Percentiles rank a stretch among this genome's conserved stretches.
phyloP scores from a whole-genome alignment of 495 filamentous ascomycete genomes.

The Elasticomyces elasticus region DNA sequence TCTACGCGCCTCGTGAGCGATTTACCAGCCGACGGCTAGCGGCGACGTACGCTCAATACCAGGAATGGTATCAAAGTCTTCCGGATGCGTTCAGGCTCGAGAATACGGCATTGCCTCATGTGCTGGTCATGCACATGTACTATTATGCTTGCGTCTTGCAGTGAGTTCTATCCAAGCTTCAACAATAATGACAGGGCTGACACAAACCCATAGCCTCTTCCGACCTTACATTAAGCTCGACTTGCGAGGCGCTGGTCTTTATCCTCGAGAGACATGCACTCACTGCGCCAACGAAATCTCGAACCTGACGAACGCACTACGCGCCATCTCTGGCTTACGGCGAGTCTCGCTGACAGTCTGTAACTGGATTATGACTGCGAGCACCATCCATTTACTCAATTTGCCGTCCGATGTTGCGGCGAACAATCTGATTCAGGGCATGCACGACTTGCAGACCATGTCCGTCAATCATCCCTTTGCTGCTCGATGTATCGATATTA shows the following conservation, averaged over 20 bases:
- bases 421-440: constrained; percentile 23
- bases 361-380: constrained; percentile 49
- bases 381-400: constrained; percentile 46
- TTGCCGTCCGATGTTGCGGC: constrained; percentile 15
- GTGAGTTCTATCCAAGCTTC: constrained; percentile 37
- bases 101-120: constrained; percentile 33
- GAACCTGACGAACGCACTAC: constrained; percentile 46
- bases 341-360: constrained; percentile 49
- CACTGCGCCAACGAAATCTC: constrained; percentile 53
- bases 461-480: constrained; percentile 50
- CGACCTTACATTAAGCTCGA: constrained; percentile 55
- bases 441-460: constrained; percentile 46
- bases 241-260: constrained; percentile 46
- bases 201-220: constrained; percentile 36
- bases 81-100: constrained; percentile 48
- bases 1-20: constrained; percentile 51
- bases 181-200: neutral
- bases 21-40: constrained; percentile 49
- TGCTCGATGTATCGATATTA: constrained; percentile 47
- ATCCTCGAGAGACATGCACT: constrained; percentile 52
- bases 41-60: constrained; percentile 46
- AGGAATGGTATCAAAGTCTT: constrained; percentile 53
- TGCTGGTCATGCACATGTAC: constrained; percentile 23
- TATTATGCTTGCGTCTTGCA: constrained; percentile 43
- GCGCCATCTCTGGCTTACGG: constrained; percentile 48